phyloP scores from a whole-genome alignment of 2,329 filamentous ascomycete genomes.

The Hypoxylon sp. region DNA sequence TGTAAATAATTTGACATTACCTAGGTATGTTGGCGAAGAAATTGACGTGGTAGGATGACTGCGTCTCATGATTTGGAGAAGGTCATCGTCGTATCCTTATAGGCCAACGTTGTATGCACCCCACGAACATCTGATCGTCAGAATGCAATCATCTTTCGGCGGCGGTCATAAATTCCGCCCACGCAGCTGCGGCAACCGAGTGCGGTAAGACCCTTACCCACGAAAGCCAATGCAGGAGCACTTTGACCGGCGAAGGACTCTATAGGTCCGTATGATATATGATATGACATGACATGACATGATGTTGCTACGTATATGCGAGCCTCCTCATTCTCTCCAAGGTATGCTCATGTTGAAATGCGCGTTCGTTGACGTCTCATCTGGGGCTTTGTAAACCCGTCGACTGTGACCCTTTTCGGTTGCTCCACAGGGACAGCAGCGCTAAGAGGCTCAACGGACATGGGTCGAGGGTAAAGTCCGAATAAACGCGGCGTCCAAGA shows the following conservation, averaged over 20 bases:
- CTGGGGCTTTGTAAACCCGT: constrained; percentile 4
- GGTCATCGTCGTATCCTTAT: constrained; percentile 20
- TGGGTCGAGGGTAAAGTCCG: constrained; percentile 33
- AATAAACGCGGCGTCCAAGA: constrained; percentile 9
- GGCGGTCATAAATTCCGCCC: constrained; percentile 21
- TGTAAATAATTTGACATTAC: constrained; percentile 22
- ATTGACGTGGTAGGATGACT: constrained; percentile 20
- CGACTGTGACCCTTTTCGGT: constrained; percentile 9
- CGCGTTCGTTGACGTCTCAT: not conserved
- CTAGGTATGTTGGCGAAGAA: constrained; percentile 11
- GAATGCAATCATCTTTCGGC: constrained; percentile 21
- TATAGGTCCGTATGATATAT: constrained; percentile 32
- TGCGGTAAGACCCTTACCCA: constrained; percentile 19
- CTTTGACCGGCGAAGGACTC: constrained; percentile 25
- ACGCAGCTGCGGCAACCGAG: constrained; percentile 16
- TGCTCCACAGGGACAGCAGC: constrained; percentile 22
- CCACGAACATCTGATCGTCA: constrained; percentile 34
- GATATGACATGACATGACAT: constrained; percentile 8
- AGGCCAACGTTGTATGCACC: constrained; percentile 38
- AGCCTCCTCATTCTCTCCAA: constrained; percentile 29
- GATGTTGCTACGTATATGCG: constrained; percentile 21
- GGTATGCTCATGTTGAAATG: constrained; percentile 14
- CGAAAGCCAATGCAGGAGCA: constrained; percentile 21
- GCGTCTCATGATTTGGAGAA: constrained; percentile 36
- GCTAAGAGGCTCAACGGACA: constrained; percentile 33